Conservation (phyloP, 148 eudicot genomes). For the Chenopodium suecicum region DNA sequence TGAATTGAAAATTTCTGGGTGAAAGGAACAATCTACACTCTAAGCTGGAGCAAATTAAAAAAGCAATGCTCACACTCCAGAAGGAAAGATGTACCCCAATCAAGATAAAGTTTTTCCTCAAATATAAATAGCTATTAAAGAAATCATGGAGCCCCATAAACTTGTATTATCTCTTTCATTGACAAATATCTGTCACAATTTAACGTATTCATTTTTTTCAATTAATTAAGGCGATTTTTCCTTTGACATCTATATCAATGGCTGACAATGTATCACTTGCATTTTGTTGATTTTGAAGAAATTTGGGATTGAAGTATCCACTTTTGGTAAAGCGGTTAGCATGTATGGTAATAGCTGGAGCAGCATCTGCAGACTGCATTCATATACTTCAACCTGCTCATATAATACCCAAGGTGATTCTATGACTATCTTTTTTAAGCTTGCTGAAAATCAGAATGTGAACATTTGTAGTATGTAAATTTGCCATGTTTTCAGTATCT, state of each 20-base stretch:
- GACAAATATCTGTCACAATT: not conserved
- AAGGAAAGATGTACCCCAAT: not conserved
- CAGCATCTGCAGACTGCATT: slow-evolving; percentile 51
- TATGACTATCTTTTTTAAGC: not conserved
- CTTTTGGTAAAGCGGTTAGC: slow-evolving; percentile 86
- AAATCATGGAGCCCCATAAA: not conserved
- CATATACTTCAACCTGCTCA: slow-evolving; percentile 83
- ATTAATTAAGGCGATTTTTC: not conserved
- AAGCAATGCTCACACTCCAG: no score
- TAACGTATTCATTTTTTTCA: not conserved
- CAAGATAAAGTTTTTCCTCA: not conserved
- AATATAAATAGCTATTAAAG: no score
- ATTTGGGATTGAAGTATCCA: slow-evolving; percentile 78
- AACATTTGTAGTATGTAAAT: not conserved
- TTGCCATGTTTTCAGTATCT: not conserved
- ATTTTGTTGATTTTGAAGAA: slow-evolving; percentile 41
- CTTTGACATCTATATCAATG: not conserved
- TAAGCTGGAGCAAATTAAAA: not conserved
- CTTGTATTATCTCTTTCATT: not conserved
- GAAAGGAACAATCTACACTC: not conserved
- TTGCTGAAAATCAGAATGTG: not conserved
- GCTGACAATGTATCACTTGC: slow-evolving; percentile 3
- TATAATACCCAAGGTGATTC: slow-evolving; percentile 49
- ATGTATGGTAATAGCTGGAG: slow-evolving; percentile 77
- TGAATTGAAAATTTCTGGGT: not conserved